Percentiles rank a stretch among this genome's conserved stretches.
phyloP scores from a whole-genome alignment of 768 basidiomycete species.

The Rhodocollybia butyracea region DNA sequence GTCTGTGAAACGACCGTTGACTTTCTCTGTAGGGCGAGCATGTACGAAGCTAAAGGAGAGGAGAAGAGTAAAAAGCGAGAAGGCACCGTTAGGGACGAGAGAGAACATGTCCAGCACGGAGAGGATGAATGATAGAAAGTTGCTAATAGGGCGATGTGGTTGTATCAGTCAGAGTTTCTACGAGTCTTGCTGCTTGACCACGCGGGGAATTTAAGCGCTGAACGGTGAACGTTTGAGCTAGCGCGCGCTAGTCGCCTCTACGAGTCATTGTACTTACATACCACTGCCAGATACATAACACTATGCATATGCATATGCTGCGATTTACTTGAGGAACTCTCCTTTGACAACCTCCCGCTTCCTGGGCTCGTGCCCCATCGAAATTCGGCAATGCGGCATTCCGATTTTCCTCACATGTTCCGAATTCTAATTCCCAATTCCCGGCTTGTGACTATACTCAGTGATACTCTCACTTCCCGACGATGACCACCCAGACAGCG shows the following conservation, averaged over 20 bases:
- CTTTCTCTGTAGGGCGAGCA: neutral
- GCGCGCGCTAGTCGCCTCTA: too few relatives aligned
- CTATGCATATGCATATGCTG: too few relatives aligned
- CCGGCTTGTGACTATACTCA: neutral
- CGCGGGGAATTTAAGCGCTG: too few relatives aligned
- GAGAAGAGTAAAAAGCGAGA: neutral
- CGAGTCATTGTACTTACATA: too few relatives aligned
- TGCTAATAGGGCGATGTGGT: neutral
- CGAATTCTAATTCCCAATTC: neutral
- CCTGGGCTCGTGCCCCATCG: too few relatives aligned
- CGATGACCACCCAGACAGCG: neutral
- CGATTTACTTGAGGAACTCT: too few relatives aligned
- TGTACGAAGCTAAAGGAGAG: neutral
- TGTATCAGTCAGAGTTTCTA: neutral
- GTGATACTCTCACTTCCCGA: neutral
- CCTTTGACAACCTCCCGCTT: too few relatives aligned
- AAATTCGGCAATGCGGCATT: too few relatives aligned
- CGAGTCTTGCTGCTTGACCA: too few relatives aligned
- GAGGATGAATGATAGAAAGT: neutral
- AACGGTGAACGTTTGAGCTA: too few relatives aligned
- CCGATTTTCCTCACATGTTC: neutral
- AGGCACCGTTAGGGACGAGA: neutral
- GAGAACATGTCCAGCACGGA: neutral
- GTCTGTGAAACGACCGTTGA: too few relatives aligned
- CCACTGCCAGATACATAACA: too few relatives aligned